These are phyloP conservation scores for Quercus lobata DNA, from an alignment of 331 rosid species.

Conservation along the genomic window DNA sequence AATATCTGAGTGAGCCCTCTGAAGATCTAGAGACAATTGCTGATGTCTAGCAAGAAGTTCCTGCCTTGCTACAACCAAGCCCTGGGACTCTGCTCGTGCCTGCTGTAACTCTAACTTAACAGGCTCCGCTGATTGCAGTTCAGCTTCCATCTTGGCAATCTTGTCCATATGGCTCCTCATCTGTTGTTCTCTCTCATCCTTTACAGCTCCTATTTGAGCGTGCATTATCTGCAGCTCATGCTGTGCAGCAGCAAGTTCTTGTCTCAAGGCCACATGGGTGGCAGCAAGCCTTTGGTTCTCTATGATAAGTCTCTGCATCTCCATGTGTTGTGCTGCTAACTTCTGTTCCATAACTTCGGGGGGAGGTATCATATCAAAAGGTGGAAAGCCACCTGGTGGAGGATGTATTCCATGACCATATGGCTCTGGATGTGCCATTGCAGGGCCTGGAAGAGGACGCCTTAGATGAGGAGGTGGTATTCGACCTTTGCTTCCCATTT, in stretches of 20 bases:
- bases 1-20: constrained; percentile 65
- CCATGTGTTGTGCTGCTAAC: constrained; percentile 75
- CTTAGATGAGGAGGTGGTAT: constrained; percentile 66
- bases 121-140: constrained; percentile 48
- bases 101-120: constrained; percentile 62
- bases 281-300: constrained; percentile 86
- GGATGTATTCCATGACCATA: constrained; percentile 47
- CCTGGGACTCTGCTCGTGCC: constrained; percentile 64
- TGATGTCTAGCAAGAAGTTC: constrained; percentile 64
- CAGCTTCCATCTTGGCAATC: constrained; percentile 72
- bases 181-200: constrained; percentile 75
- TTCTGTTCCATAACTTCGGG: constrained; percentile 86
- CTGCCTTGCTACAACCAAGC: constrained; percentile 53
- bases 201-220: constrained; percentile 53
- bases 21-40: constrained; percentile 67
- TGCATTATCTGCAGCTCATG: constrained; percentile 80
- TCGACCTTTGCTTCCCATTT: constrained; percentile 95
- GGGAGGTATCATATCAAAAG: constrained; percentile 55
- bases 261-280: constrained; percentile 70
- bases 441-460: constrained; percentile 57
- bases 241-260: constrained; percentile 84
- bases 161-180: constrained; percentile 42
- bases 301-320: constrained; percentile 71
- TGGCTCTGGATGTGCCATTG: constrained; percentile 37
- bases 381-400: constrained; percentile 43